Conservation (phyloP, 345 rosid genomes). For the Eucalyptus urophylla region DNA sequence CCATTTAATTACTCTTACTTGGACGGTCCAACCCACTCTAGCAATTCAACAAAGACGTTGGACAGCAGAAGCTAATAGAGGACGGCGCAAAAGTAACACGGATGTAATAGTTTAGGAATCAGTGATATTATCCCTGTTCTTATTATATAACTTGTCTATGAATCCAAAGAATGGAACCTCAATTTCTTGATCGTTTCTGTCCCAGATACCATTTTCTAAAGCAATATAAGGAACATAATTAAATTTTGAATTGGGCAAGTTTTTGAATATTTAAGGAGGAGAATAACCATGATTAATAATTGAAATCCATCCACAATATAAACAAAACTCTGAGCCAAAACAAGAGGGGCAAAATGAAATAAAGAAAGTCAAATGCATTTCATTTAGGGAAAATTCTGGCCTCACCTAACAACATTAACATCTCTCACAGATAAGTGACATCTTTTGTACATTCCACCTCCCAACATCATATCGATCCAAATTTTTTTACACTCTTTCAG, state of each 20-base stretch:
- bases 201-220: neutral
- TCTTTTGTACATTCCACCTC: conserved; percentile 44
- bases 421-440: conserved; percentile 36
- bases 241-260: neutral
- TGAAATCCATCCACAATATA: neutral
- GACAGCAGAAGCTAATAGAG: neutral
- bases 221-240: neutral
- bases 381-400: conserved; percentile 3
- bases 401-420: conserved; percentile 30
- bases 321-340: neutral
- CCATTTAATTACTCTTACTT: neutral
- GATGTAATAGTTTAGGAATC: neutral
- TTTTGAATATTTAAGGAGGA: neutral
- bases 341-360: neutral
- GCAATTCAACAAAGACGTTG: neutral
- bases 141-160: neutral
- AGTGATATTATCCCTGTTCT: neutral
- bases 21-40: neutral
- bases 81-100: neutral
- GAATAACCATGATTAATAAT: neutral
- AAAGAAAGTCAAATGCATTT: neutral
- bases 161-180: neutral
- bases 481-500: conserved; percentile 37
- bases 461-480: neutral
- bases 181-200: neutral